Evolutionary conservation across 192 early-diverging fungal genomes (phyloP), one percentile per base, ranked within the genome.

Genomic region (Bifiguratus adelaidae): DNA sequence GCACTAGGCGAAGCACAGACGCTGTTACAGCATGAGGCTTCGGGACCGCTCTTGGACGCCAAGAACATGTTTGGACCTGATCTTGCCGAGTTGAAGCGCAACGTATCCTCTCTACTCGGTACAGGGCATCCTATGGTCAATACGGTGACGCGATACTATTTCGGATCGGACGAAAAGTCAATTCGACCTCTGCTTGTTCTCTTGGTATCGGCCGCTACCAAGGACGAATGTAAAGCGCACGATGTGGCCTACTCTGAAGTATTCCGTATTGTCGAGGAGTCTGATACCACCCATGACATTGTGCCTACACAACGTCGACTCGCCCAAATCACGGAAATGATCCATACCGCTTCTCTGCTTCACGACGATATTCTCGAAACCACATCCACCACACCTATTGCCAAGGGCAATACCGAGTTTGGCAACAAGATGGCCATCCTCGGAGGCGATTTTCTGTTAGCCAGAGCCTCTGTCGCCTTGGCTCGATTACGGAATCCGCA

Each of bases 381-480:
- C 3, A 82, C 91, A 23, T 77, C 91, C 12, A 73, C 71, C 20
- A 50, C 82, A 44, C 69, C 84, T 8, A 83, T 86, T 8, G 86
- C 85, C 11, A n/a, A n/a, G n/a, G n/a, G n/a, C n/a, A 91, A 93
- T 48, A 76, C 79, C 48, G 76, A 71, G 57, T 92, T 89, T 72
- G 95, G 95, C 25, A 97, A 97, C 72, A 97, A 95, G 52, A 91
- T 95, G 89, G 90, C 92, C 1, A 84, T 98, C 22, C 73, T 98
- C 7, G 92, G 84, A 6, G 86, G 86, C 25, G 95, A 98, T 59
- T 98, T 95, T 55, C 56, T 98, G 11, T 70, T 98, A n/a, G 92
- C 95, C 0, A 76, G 92, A 7, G 91, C 95, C 0, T 95, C 91
- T 0, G 72, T 95, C 38, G 92, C 91, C 0, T 70, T 98, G 37